These are phyloP conservation scores for Venturia effusa DNA, from an alignment of 2,329 filamentous ascomycete species.

Conservation along the genomic window DNA sequence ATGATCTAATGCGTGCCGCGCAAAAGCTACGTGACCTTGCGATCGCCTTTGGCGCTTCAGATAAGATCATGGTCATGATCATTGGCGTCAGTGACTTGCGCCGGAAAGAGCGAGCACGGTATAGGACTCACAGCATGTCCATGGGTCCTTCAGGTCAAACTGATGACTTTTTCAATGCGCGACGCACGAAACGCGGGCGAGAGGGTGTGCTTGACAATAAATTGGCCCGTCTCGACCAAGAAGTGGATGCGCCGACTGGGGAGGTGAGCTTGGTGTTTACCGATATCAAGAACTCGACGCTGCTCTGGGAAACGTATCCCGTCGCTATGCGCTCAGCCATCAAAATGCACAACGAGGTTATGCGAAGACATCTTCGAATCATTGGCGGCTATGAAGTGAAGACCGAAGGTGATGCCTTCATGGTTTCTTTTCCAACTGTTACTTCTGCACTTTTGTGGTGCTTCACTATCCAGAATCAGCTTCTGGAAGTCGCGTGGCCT, in stretches of 20 bases:
- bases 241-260: constrained; percentile 83
- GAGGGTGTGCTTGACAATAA: constrained; percentile 68
- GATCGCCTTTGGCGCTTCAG: constrained; percentile 86
- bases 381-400: constrained; percentile 98
- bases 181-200: constrained; percentile 45
- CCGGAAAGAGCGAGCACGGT: constrained; percentile 64
- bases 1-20: constrained; percentile 86
- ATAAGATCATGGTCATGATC: constrained; percentile 99
- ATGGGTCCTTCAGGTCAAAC: constrained; percentile 66
- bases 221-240: constrained; percentile 74
- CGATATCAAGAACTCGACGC: constrained; percentile 97
- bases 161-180: constrained; percentile 55
- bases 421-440: constrained; percentile 96
- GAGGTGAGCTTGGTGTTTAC: constrained; percentile 94
- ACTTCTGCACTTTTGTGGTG: constrained; percentile 93
- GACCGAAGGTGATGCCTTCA: constrained; percentile 98
- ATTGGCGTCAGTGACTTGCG: constrained; percentile 86
- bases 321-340: constrained; percentile 95
- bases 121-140: constrained; percentile 74
- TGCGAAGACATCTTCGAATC: constrained; percentile 83
- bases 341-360: constrained; percentile 93
- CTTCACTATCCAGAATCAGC: constrained; percentile 81
- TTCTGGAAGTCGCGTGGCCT: constrained; percentile 87
- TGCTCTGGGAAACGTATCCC: constrained; percentile 90
- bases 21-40: constrained; percentile 91